A percentile compares a stretch with the other conserved stretches of the same genome.
phyloP scores from a whole-genome alignment of 768 basidiomycete species.

The Mycena rosella region DNA sequence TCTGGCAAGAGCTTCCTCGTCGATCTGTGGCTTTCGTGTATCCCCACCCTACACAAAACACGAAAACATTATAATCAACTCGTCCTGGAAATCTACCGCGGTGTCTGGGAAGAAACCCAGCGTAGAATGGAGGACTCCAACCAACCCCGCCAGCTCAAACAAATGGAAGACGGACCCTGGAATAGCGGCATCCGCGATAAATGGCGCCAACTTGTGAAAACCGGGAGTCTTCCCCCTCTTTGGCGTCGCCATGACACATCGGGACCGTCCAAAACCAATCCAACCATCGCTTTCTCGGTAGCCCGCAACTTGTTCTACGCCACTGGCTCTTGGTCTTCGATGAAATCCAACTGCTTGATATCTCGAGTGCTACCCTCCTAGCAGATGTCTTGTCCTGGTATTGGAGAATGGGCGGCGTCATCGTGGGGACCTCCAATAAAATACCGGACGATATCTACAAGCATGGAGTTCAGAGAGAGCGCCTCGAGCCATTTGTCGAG shows the following conservation, averaged over 20 bases:
- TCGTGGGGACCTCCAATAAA: slow-evolving; percentile 64
- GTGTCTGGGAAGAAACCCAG: slow-evolving; percentile 65
- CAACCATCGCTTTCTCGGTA: slow-evolving; percentile 60
- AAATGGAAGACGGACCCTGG: slow-evolving; percentile 42
- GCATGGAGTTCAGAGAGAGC: slow-evolving; percentile 68
- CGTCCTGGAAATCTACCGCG: slow-evolving; percentile 67
- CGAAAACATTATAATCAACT: slow-evolving; percentile 71
- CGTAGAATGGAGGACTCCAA: slow-evolving; percentile 46
- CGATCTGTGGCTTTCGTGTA: slow-evolving; percentile 66
- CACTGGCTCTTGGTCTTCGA: slow-evolving; percentile 70
- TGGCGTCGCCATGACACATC: slow-evolving; percentile 42
- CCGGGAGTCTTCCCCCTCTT: slow-evolving; percentile 44
- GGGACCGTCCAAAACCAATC: slow-evolving; percentile 40
- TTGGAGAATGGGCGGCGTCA: slow-evolving; percentile 72
- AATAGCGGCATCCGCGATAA: slow-evolving; percentile 42
- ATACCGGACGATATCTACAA: slow-evolving; percentile 68
- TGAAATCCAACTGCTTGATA: slow-evolving; percentile 71
- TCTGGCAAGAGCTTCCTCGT: slow-evolving; percentile 68
- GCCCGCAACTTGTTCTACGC: slow-evolving; percentile 56
- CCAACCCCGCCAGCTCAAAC: neutral
- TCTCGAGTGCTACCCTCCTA: slow-evolving; percentile 65
- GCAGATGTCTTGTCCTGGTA: slow-evolving; percentile 70
- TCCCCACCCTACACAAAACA: slow-evolving; percentile 66
- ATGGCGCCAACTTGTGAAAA: slow-evolving; percentile 48
- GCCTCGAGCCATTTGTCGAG: slow-evolving; percentile 68